Base-by-base conservation (phyloP, 2,329 filamentous ascomycete species). In the Cladorrhinum sp. region DNA sequence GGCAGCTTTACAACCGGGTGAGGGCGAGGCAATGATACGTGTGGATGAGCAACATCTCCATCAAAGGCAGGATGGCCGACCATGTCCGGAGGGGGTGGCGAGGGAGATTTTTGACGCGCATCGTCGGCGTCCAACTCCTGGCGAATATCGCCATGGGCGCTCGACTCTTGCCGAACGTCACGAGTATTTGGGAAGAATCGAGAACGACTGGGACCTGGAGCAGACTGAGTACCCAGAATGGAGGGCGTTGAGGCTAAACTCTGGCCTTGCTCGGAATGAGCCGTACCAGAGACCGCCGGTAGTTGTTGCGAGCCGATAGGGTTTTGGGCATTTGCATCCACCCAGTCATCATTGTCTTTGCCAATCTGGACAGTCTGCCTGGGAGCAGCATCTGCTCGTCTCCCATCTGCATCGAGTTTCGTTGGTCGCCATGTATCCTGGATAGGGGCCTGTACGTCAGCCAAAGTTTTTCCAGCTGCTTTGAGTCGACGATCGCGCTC, bases 1-100 rank as follows among this genome's bases (percentile, higher is more conserved):
- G 91, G 93, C 3, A 98, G 82, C 71, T 88, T 92, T 12, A 98
- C 93, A 24, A 92, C 83, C 30, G 91, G 91, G 58, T 88, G 82
- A 7, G 86, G 85, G 39, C 79, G 84, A 0, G 90, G 90, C 8
- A 93, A 76, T 36, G 84, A 86, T 7, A 93, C 89, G 60, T 87
- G 82, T 2, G 90, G 90, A 61, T 83, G 85, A 33, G 76, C 76
- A 1, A 77, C 78, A 67, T 91, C 84, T 28, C 89, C 87, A 66
- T 87, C 85, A 66, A 90, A 91, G 1, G 83, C 90, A 5, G 90
- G 90, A 68, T 93, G 90, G 9, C 82, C 86, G 63, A 84, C 82
- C 73, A 85, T 86, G 20, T 85, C 86, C 0, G 88, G 88, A 52
- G 91, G 90, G 2, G 90, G 90, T 0, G 89, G 89, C 2, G 87